phyloP scores from a whole-genome alignment of 2,329 filamentous ascomycete genomes.

The Xylariaceae sp. region DNA sequence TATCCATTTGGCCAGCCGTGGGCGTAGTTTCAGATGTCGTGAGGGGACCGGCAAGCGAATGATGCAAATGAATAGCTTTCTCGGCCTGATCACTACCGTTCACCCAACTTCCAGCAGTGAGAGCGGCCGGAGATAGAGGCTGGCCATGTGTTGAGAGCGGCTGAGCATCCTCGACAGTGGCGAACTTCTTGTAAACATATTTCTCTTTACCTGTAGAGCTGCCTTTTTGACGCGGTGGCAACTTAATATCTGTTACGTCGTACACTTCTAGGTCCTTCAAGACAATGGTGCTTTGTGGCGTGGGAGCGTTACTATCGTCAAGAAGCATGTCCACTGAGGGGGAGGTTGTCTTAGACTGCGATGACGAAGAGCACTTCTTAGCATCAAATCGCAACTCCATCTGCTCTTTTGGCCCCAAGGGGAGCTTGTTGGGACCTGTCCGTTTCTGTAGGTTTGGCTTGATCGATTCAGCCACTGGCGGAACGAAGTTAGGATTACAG shows the following conservation, averaged over 20 bases:
- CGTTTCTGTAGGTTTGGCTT: slow-evolving; percentile 14
- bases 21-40: neutral
- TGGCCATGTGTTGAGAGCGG: neutral
- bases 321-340: neutral
- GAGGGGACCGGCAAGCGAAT: neutral
- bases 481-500: slow-evolving; percentile 47
- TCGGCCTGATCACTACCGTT: neutral
- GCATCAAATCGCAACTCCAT: slow-evolving; percentile 8
- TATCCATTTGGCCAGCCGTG: neutral
- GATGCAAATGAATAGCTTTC: neutral
- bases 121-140: neutral
- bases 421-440: neutral
- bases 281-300: slow-evolving; percentile 6
- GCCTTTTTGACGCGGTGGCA: slow-evolving; percentile 1
- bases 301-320: neutral
- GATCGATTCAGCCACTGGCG: slow-evolving; percentile 23
- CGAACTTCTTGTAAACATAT: neutral
- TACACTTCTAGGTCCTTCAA: slow-evolving; percentile 26
- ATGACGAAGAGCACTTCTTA: neutral
- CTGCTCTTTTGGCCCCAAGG: slow-evolving; percentile 12
- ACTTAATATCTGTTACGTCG: slow-evolving; percentile 20
- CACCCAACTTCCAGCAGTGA: neutral
- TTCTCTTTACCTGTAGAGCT: neutral
- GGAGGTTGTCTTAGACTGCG: neutral
- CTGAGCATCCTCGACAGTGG: neutral